Conservation (phyloP, 495 filamentous ascomycete genomes). For the Aspergillus sclerotioniger region DNA sequence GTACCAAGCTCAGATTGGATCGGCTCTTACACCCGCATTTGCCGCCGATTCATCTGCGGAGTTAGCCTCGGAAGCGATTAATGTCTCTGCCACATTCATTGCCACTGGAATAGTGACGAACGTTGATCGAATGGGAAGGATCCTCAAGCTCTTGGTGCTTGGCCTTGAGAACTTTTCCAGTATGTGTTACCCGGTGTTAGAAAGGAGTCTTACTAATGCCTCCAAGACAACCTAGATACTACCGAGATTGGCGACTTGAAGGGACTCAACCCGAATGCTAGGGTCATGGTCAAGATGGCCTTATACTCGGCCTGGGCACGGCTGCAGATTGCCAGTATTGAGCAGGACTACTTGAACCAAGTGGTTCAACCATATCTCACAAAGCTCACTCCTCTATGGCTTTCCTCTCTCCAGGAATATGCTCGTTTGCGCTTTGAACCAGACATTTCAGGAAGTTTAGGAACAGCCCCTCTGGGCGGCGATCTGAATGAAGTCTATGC, state of each 20-base stretch:
- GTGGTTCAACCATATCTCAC: conserved; percentile 89
- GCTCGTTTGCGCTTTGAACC: conserved; percentile 93
- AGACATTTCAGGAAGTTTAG: conserved; percentile 86
- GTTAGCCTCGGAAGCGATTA: conserved; percentile 89
- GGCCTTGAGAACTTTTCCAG: conserved; percentile 90
- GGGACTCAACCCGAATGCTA: conserved; percentile 91
- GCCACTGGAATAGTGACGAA: conserved; percentile 96
- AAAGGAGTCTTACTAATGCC: conserved; percentile 12
- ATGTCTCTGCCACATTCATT: conserved; percentile 97
- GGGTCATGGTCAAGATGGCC: conserved; percentile 97
- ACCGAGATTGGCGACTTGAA: conserved; percentile 91
- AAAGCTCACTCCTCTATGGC: conserved; percentile 86
- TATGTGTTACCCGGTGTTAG: conserved; percentile 22
- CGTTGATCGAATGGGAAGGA: conserved; percentile 96
- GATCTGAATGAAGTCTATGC: conserved; percentile 90
- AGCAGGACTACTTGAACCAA: conserved; percentile 84
- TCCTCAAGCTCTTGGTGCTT: conserved; percentile 86
- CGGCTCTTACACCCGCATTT: conserved; percentile 93
- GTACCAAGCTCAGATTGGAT: conserved; percentile 97
- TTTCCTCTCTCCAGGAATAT: conserved; percentile 90
- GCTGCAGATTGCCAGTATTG: conserved; percentile 91
- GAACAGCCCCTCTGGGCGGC: conserved; percentile 63
- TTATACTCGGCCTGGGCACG: conserved; percentile 99
- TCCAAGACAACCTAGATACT: conserved; percentile 63
- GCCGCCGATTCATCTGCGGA: conserved; percentile 94